Percentiles rank a stretch among this genome's conserved stretches.
phyloP scores from a whole-genome alignment of 2,329 filamentous ascomycete species.

The Beauveria sp. region DNA sequence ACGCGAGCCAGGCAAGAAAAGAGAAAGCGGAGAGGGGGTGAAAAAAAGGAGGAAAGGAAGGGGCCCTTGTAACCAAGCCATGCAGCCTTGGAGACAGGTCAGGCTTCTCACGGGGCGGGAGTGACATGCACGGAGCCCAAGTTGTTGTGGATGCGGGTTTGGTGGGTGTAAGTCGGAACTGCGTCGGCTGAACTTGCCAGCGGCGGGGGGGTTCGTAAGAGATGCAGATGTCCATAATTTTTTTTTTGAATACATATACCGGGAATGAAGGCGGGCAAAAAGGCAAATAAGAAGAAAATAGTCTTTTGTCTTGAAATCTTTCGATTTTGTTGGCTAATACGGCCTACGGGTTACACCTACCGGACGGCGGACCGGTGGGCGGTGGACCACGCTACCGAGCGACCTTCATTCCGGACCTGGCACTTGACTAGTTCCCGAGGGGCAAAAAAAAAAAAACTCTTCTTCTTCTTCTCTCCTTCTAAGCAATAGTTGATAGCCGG shows the following conservation, averaged over 20 bases:
- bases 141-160: background rate
- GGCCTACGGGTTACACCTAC: background rate
- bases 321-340: background rate
- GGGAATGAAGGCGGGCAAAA: background rate
- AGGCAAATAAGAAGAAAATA: background rate
- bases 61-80: slow-evolving; percentile 7
- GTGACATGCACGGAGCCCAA: slow-evolving; percentile 9
- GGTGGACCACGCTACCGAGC: slow-evolving; percentile 1
- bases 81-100: slow-evolving; percentile 8
- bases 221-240: background rate
- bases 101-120: slow-evolving; percentile 10
- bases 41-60: background rate
- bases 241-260: background rate
- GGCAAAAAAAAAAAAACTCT: background rate
- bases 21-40: background rate
- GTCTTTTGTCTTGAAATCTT: background rate
- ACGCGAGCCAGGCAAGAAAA: background rate
- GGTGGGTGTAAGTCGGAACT: slow-evolving; percentile 9
- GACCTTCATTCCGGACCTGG: background rate
- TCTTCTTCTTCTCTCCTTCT: background rate
- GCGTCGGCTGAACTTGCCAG: background rate
- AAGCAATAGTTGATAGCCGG: background rate
- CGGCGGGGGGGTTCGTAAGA: background rate
- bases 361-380: background rate
- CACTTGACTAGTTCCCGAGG: background rate